Evolutionary conservation across 1,284 basidiomycete species (phyloP), one percentile per base, ranked within the genome.

Genomic region (Cryptococcus neoformans): DNA sequence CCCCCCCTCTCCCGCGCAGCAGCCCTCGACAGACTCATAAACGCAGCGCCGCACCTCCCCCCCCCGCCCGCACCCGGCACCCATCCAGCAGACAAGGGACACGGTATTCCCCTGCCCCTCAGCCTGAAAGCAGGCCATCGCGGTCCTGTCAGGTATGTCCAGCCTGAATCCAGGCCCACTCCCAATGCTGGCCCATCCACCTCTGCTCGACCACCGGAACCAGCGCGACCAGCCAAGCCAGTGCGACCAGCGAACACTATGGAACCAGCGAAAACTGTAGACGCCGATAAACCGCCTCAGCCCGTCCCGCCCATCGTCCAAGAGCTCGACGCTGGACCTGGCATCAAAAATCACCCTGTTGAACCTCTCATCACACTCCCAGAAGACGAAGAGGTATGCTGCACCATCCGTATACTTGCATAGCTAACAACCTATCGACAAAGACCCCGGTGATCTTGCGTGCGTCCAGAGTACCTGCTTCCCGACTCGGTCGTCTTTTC

Each of bases 401-500:
- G 28, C 34, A 21, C 10, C 28, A 16, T 51, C 37, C 14, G 14
- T n/a, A 44, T 34, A 9, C 12, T 46, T n/a, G 14, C 11, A 6
- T 8, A 14, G 16, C 40, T 39, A 37, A 60, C 35, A 46, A n/a
- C 28, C 28, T 28, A 28, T 28, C 38, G n/a, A 14, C 17, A 37
- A 60, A 73, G 64, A 49, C 61, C 10, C 71, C 67, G 4, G 67
- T 75, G 16, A 52, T 69, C 9, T 59, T 78, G 9, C 67, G 76
- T 28, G 69, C 76, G 1, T 74, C 72, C 12, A 74, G 66, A 48
- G 92, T 96, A 0, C 93, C 93, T 7, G 89, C 90, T 0, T 94
- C 92, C 0, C 83, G 88, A 6, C 81, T 96, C 17, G 92, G 90
- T 1, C 83, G 93, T 14, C 71, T 96, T 10, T 89, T 96, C 63